Evolutionary conservation across 2,329 filamentous ascomycete genomes (phyloP), one percentile per base, ranked within the genome.

Genomic region (Chaetomiaceae sp.): DNA sequence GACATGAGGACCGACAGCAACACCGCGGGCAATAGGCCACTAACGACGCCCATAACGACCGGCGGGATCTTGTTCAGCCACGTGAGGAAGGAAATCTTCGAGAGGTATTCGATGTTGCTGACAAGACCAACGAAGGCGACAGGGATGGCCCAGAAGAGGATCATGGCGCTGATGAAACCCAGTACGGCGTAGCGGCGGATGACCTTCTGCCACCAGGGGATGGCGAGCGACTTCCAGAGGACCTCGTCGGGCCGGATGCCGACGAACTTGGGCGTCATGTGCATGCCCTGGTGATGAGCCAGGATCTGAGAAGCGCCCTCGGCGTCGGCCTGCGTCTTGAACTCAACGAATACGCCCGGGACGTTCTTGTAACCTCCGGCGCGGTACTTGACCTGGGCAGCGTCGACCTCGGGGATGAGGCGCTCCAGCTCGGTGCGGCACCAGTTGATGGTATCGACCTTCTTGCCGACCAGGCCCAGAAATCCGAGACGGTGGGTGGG

Each of bases 391-490:
- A 75, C 77, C 67, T 94, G 89, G 21, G 82, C 77, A 37, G 80
- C 75, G 45, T 87, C 79, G 27, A 90, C 85, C 55, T 87, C 78
- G 0, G 87, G 85, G 48, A 86, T 85, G 40, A 95, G 80, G 44
- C 84, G 83, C 58, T 86, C 81, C 48, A 96, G 81, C 68, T 95
- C 87, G 1, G 78, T 75, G 47, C 94, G 87, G 58, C 84, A 87
- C 87, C 88, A 96, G 57, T 92, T 84, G 68, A 99, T 96, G 0
- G 90, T 94, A 71, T 99, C 94, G 14, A 96, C 91, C 69, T 95
- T 94, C 66, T 90, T 85, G 61, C 90, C 88, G 60, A 91, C 80
- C 42, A 88, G 76, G 14, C 80, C 81, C 20, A 94, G 69, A 5
- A 79, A 76, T 66, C 86, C 88, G 51, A 85, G 73, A 48, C 80